Evolutionary conservation across 179 eudicot species (phyloP), one percentile per base, ranked within the genome.

Genomic region (Corrigiola litoralis): DNA sequence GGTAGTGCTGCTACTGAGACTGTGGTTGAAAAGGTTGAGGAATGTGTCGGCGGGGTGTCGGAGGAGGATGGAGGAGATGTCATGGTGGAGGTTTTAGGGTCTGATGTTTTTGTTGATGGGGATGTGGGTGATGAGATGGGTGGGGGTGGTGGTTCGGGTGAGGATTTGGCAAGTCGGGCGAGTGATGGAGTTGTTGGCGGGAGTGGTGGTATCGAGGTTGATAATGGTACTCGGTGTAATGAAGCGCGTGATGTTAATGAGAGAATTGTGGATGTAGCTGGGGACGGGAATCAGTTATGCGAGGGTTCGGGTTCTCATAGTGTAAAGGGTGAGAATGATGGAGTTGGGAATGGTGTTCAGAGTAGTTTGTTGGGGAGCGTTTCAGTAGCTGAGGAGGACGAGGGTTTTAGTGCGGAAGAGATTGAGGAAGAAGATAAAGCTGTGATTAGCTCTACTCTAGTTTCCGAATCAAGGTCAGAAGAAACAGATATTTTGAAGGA

Each of bases 101-200:
- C n/a, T n/a, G n/a, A n/a, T n/a, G n/a, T n/a, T n/a, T n/a, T n/a
- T n/a, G n/a, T n/a, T n/a, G n/a, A n/a, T n/a, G n/a, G 56, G 56
- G 71, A 59, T 4, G 47, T 31, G 28, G 68, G 63, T 10, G 75
- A 64, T 71, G 70, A 80, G 42, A 85, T 85, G 90, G 81, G 78
- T 46, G 90, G 79, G 71, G 68, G 79, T 63, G 78, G 70, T 49
- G 87, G 85, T 23, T 73, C 78, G 32, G 54, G 29, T 37, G 63
- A 32, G 53, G 44, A 53, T 53, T 20, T 53, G 20, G 16, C 40
- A 4, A n/a, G 45, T 34, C 34, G n/a, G 25, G 13, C 18, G 42
- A 33, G n/a, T 23, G 5, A 38, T 54, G 69, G 27, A 40, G 20
- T 1, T 41, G 49, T 36, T 54, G 37, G 55, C 23, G 46, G 69